Percentiles rank a stretch among this genome's conserved stretches.
These are phyloP conservation scores for Rheum nobile DNA, from an alignment of 148 eudicot genomes.

Conservation along the genomic window DNA sequence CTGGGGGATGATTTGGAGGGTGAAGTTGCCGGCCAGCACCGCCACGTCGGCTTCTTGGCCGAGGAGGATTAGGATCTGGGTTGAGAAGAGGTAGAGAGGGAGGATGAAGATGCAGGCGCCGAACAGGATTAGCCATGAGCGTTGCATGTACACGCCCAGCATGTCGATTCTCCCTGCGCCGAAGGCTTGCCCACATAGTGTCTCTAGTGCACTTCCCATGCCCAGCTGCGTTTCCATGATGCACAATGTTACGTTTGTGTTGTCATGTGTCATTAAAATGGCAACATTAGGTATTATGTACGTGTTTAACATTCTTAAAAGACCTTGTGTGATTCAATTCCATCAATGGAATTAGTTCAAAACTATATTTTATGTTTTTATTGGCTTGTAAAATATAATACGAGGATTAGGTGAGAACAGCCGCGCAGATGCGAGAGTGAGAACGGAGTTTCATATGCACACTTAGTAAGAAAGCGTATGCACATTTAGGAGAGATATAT, in stretches of 20 bases:
- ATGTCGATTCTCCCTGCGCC: slow-evolving; percentile 83
- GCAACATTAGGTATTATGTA: too few relatives aligned
- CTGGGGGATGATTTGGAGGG: slow-evolving; percentile 67
- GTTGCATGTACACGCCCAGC: slow-evolving; percentile 91
- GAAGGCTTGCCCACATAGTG: slow-evolving; percentile 87
- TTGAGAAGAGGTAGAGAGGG: slow-evolving; percentile 66
- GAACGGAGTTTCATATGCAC: too few relatives aligned
- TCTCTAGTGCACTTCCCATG: slow-evolving; percentile 94
- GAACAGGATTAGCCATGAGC: slow-evolving; percentile 74
- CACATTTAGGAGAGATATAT: too few relatives aligned
- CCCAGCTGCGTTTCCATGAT: slow-evolving; percentile 43
- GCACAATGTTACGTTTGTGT: neutral
- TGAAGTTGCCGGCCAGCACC: slow-evolving; percentile 53
- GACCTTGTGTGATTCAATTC: too few relatives aligned
- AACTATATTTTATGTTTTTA: too few relatives aligned
- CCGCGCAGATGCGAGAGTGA: too few relatives aligned
- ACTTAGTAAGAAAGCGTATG: too few relatives aligned
- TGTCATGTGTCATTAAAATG: too few relatives aligned
- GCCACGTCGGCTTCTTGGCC: slow-evolving; percentile 79
- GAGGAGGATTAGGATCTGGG: slow-evolving; percentile 48
- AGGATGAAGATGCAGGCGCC: slow-evolving; percentile 41
- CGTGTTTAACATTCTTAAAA: too few relatives aligned
- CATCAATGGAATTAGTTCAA: too few relatives aligned
- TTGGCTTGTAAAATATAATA: too few relatives aligned
- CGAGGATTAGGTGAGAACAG: too few relatives aligned